Base-by-base conservation (phyloP, 495 filamentous ascomycete genomes). In the Podospora didyma region DNA sequence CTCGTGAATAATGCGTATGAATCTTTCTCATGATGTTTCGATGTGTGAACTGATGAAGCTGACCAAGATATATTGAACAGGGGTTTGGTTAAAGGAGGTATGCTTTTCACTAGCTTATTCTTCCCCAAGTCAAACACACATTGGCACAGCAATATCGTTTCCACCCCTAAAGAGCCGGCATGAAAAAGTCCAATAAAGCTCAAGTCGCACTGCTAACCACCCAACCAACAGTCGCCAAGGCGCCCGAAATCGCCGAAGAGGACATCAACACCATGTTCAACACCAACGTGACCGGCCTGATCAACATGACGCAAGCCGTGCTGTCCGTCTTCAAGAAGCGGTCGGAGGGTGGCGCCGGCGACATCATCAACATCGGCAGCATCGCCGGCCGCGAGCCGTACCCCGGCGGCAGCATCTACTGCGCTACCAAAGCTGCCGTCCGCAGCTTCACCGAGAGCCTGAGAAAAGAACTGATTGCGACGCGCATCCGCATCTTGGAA, bases 1-100 rank as follows among this genome's bases (percentile, higher is more conserved):
- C 68, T 98, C 61, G 92, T 98, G 3, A 98, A 98, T 72, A 98
- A 97, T 82, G 94, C 94, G 92, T 96, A 73, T 71, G 89, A 81
- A 46, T 21, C 11, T 19, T 17, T 16, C 34, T 49, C n/a, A 6
- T 16, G 14, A 28, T 49, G 3, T n/a, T 23, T 31, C 3, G 0
- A 4, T 23, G n/a, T 0, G 17, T n/a, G 16, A 19, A 46, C 39
- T 51, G 21, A 44, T 47, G 22, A 31, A 31, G 34, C 47, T 58
- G 26, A 54, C 50, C 21, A 2, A 45, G n/a, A 1, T 24, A 11
- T 14, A 34, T 49, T 57, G 26, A 9, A 19, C 44, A 71, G 68
- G 14, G 66, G 68, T 6, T 47, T 71, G 46, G 66, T 71, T 12
- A 71, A 66, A 52, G 68, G 68, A 56, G 62, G 64, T 67, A 54